These are phyloP conservation scores for Stereocaulon alpinum DNA, from an alignment of 495 filamentous ascomycete species.

Conservation along the genomic window DNA sequence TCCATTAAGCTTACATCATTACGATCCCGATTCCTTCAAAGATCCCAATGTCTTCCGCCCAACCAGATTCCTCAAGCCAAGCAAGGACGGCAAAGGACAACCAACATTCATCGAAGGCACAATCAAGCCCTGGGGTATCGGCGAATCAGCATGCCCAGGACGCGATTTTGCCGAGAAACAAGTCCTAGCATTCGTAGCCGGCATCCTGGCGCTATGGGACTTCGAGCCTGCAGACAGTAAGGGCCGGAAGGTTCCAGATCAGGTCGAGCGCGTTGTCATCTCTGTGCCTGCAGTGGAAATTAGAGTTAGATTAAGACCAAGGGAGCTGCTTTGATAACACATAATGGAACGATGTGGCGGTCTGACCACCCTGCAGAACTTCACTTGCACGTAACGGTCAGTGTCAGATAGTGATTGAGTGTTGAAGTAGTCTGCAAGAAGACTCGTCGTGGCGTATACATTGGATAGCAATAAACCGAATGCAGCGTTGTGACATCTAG, in stretches of 20 bases:
- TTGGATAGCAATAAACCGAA: no score
- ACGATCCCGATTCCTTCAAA: not conserved
- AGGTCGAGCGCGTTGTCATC: not conserved
- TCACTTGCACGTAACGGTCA: not conserved
- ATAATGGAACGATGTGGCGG: not conserved
- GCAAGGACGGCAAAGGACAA: not conserved
- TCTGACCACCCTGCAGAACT: not conserved
- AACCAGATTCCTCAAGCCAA: not conserved
- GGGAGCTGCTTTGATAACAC: not conserved
- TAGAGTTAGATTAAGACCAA: not conserved
- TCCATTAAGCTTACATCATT: not conserved
- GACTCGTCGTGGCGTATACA: no score
- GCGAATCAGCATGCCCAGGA: constrained; percentile 19
- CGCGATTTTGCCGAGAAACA: constrained; percentile 34
- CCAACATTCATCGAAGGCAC: not conserved
- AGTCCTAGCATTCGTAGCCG: constrained; percentile 38
- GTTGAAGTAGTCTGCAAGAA: no score
- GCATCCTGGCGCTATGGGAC: constrained; percentile 43
- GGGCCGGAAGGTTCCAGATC: constrained; percentile 7
- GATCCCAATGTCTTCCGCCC: not conserved
- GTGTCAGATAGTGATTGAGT: no score
- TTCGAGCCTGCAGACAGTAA: constrained; percentile 25
- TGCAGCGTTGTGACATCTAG: not conserved
- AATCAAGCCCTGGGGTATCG: not conserved
- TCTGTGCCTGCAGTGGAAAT: constrained; percentile 1